Percentiles rank a stretch among this genome's conserved stretches.
Conservation (phyloP, 1,139 yeast species). For the Magnusiomyces ingens region DNA sequence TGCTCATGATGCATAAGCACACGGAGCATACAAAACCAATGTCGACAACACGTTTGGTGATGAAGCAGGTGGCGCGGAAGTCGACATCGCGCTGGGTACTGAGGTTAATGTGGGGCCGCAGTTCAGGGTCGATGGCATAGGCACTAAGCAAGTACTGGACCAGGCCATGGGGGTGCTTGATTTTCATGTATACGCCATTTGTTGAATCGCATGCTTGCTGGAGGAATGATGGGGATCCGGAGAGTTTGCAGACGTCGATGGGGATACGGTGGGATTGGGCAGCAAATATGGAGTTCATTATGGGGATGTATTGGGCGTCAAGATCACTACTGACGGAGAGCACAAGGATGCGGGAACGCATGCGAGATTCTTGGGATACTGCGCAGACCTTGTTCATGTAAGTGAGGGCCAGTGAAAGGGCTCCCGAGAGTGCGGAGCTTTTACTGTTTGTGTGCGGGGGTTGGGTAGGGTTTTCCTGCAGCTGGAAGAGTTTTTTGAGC, state of each 20-base stretch:
- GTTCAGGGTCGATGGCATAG: constrained; percentile 73
- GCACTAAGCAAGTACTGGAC: constrained; percentile 62
- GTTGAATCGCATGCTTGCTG: constrained; percentile 98
- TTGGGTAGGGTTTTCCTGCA: constrained; percentile 6
- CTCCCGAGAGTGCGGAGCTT: constrained; percentile 59
- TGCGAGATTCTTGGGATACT: constrained; percentile 27
- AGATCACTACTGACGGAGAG: constrained; percentile 73
- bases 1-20: constrained; percentile 61
- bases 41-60: constrained; percentile 83
- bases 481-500: constrained; percentile 44
- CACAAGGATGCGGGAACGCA: constrained; percentile 68
- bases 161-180: constrained; percentile 69
- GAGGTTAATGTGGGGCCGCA: constrained; percentile 64
- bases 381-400: constrained; percentile 59
- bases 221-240: constrained; percentile 69
- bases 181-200: constrained; percentile 72
- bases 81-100: constrained; percentile 87
- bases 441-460: constrained; percentile 23
- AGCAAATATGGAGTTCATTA: constrained; percentile 94
- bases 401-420: constrained; percentile 68
- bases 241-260: constrained; percentile 83
- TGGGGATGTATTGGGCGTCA: constrained; percentile 78
- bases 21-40: constrained; percentile 94
- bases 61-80: constrained; percentile 89
- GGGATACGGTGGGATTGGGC: constrained; percentile 88